Base-by-base conservation (phyloP, 495 filamentous ascomycete genomes). In the Aspergillus ellipticus region DNA sequence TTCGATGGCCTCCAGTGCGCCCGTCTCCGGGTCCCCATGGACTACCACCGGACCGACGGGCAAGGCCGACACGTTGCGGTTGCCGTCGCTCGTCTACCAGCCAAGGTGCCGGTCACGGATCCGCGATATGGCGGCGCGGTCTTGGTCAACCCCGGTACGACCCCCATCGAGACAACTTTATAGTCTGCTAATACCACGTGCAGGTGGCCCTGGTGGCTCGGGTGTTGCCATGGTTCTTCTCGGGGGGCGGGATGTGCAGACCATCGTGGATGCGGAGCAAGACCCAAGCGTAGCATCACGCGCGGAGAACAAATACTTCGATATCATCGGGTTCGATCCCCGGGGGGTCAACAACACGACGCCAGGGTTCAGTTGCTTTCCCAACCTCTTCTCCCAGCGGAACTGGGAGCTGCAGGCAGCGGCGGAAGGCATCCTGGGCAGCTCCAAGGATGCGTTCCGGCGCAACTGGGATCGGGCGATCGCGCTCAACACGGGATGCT, bases 261-360 rank as follows among this genome's bases (percentile, higher is more conserved):
- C 62, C 0, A 69, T 77, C 4, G 61, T 78, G 7, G 78, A 75
- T 47, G 72, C 73, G 13, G 66, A 70, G n/a, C 41, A 29, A 6
- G 62, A 67, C 22, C 70, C 70, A 0, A 48, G n/a, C 19, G 17
- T 42, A 43, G 7, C n/a, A 19, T 1, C 19, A 1, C 35, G 39
- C 9, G 42, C 33, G 4, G 6, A 8, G 28, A 56, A 71, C 42
- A 73, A 74, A 37, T 77, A 79, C 51, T 84, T 73, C 57, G 82
- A 85, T 51, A 74, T 85, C 20, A 70, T 85, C 39, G 73, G 77
- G 0, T 84, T 83, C 51, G 82, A 84, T 62, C 79, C 81, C 8
- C 71, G 82, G 0, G 81, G 82, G 0, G 73, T 84, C 16, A 76
- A 75, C n/a, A 69, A 73, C 15, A 78, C 79, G 1, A 74, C 70